Percentiles rank a stretch among this genome's conserved stretches.
phyloP scores from a whole-genome alignment of 2,329 filamentous ascomycete species.

The Fusarium stilboides region DNA sequence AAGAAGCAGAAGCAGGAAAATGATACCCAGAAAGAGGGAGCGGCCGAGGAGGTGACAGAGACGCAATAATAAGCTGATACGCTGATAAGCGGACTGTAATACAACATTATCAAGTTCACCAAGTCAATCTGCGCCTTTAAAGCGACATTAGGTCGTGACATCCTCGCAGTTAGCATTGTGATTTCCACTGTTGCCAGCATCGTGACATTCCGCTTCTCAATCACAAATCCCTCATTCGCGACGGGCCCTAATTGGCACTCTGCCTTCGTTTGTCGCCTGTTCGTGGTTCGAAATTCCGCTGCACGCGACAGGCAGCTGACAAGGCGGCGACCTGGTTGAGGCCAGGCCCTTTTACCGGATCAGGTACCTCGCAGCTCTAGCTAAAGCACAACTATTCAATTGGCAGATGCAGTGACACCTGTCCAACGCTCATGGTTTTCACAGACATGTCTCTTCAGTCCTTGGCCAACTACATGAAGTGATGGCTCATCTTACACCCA shows the following conservation, averaged over 20 bases:
- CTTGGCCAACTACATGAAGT: slow-evolving; percentile 35
- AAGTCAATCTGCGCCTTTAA: slow-evolving; percentile 3
- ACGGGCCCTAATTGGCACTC: not conserved
- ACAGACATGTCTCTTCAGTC: slow-evolving; percentile 14
- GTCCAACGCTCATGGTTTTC: slow-evolving; percentile 38
- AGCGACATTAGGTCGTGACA: slow-evolving; percentile 6
- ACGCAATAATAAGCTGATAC: slow-evolving; percentile 33
- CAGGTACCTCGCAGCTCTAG: slow-evolving; percentile 39
- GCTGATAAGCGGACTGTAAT: slow-evolving; percentile 16
- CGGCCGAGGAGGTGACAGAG: slow-evolving; percentile 31
- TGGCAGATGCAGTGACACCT: slow-evolving; percentile 44
- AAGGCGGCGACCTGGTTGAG: slow-evolving; percentile 33
- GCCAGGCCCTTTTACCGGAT: slow-evolving; percentile 35
- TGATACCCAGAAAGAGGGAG: slow-evolving; percentile 44
- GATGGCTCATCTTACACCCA: slow-evolving; percentile 16
- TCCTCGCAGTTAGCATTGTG: slow-evolving; percentile 5
- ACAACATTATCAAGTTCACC: slow-evolving; percentile 5
- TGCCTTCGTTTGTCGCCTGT: slow-evolving; percentile 9
- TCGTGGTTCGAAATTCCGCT: slow-evolving; percentile 12
- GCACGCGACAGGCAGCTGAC: slow-evolving; percentile 38
- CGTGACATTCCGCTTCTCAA: slow-evolving; percentile 18
- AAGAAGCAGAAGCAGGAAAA: slow-evolving; percentile 57
- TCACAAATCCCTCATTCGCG: slow-evolving; percentile 5
- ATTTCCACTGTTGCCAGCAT: slow-evolving; percentile 5
- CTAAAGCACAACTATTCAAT: slow-evolving; percentile 31